phyloP scores from a whole-genome alignment of 2,329 filamentous ascomycete genomes.

The Knoxdaviesia capensis region DNA sequence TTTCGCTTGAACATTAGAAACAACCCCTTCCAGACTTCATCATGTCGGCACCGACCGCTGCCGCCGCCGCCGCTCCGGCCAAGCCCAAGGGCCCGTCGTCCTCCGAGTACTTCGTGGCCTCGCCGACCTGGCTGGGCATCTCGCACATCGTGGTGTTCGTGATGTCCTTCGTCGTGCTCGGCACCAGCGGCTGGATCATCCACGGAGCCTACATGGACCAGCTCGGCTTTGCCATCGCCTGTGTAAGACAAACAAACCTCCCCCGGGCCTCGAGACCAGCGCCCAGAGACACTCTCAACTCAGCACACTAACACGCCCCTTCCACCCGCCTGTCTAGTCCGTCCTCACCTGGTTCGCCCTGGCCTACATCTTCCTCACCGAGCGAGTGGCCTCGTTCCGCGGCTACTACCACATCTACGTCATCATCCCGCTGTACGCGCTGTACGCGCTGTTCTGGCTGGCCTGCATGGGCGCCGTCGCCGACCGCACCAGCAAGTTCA shows the following conservation, averaged over 20 bases:
- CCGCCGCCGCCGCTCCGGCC: background rate
- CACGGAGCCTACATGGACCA: slow-evolving; percentile 18
- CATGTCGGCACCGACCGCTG: background rate
- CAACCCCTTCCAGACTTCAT: too few relatives aligned
- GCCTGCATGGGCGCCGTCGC: slow-evolving; percentile 20
- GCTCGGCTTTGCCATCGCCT: slow-evolving; percentile 19
- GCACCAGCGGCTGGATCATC: slow-evolving; percentile 19
- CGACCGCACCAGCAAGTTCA: slow-evolving; percentile 16
- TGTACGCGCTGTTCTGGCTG: slow-evolving; percentile 27
- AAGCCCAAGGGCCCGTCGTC: background rate
- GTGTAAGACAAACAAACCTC: slow-evolving; percentile 13
- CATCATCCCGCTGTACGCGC: slow-evolving; percentile 19
- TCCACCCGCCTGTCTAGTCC: slow-evolving; percentile 11
- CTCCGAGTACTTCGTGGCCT: slow-evolving; percentile 13
- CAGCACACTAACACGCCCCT: background rate
- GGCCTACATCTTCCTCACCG: slow-evolving; percentile 19
- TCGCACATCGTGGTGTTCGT: slow-evolving; percentile 20
- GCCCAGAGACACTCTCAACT: background rate
- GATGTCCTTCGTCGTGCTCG: slow-evolving; percentile 21
- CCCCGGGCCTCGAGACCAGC: too few relatives aligned
- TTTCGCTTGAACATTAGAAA: too few relatives aligned
- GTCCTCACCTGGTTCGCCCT: slow-evolving; percentile 25
- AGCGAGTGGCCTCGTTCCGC: slow-evolving; percentile 16
- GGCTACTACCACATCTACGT: slow-evolving; percentile 22
- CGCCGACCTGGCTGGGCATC: slow-evolving; percentile 22